A percentile compares a stretch with the other conserved stretches of the same genome.
These are phyloP conservation scores for Skeletonema menzelii DNA, from an alignment of 108 stramenopile genomes.

Conservation along the genomic window DNA sequence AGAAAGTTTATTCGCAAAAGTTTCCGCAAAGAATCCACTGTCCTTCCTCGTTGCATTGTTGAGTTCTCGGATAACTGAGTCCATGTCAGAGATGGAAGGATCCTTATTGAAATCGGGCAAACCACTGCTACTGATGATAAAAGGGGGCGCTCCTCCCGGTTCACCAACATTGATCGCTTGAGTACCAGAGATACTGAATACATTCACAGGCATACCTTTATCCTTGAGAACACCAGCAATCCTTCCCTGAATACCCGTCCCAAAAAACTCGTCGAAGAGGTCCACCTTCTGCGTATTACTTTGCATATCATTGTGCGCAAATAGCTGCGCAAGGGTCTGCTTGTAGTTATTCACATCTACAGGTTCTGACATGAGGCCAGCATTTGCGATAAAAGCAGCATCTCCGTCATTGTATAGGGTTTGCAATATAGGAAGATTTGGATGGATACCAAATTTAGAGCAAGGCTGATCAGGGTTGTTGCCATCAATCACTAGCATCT, in stretches of 20 bases:
- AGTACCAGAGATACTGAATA: conserved; percentile 43
- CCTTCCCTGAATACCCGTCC: conserved; percentile 57
- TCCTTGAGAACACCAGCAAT: conserved; percentile 44
- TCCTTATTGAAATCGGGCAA: conserved; percentile 30
- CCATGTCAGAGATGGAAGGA: conserved; percentile 42
- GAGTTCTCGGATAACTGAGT: conserved; percentile 34
- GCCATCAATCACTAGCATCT: conserved; percentile 33
- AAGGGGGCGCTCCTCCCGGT: conserved; percentile 24
- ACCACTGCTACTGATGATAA: conserved; percentile 24
- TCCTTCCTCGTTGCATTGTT: conserved; percentile 47
- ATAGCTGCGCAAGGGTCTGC: conserved; percentile 44
- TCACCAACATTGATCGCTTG: conserved; percentile 24
- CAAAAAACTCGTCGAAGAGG: conserved; percentile 20
- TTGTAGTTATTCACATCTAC: conserved; percentile 37
- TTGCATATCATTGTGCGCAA: conserved; percentile 62
- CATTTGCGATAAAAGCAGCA: conserved; percentile 47
- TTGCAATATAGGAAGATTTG: conserved; percentile 32
- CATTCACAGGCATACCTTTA: conserved; percentile 17
- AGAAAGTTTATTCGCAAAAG: conserved; percentile 36
- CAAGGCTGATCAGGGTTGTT: conserved; percentile 50
- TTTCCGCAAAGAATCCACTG: conserved; percentile 54
- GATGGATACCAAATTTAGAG: conserved; percentile 48
- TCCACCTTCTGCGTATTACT: conserved; percentile 47
- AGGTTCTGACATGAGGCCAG: conserved; percentile 48
- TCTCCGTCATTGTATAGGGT: conserved; percentile 44